These are phyloP conservation scores for Entophlyctis luteolus DNA, from an alignment of 192 early-diverging fungal species.

Conservation along the genomic window DNA sequence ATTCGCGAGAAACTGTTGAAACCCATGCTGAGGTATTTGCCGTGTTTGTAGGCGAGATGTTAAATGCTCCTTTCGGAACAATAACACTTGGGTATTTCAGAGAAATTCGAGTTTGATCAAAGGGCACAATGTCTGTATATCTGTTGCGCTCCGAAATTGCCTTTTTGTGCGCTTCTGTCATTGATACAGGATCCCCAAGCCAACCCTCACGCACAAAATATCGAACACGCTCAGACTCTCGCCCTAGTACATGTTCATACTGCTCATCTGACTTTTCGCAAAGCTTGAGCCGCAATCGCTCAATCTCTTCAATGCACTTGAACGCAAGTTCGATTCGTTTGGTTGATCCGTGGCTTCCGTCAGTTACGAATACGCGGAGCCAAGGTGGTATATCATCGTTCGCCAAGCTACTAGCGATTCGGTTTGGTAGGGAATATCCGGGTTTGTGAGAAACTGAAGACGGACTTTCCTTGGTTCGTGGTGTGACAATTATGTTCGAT, in stretches of 20 bases:
- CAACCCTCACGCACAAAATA: too few relatives aligned
- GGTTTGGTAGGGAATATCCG: background rate
- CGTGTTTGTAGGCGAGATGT: background rate
- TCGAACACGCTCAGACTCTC: too few relatives aligned
- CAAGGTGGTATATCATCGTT: slow-evolving; percentile 19
- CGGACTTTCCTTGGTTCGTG: too few relatives aligned
- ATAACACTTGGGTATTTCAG: slow-evolving; percentile 23
- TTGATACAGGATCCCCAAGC: too few relatives aligned
- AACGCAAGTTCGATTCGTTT: slow-evolving; percentile 2
- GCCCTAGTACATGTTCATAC: too few relatives aligned
- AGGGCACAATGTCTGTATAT: slow-evolving; percentile 53
- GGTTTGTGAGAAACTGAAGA: too few relatives aligned
- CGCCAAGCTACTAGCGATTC: background rate
- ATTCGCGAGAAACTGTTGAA: too few relatives aligned
- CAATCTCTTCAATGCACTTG: slow-evolving; percentile 7
- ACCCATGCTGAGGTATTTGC: background rate
- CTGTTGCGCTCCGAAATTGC: slow-evolving; percentile 28
- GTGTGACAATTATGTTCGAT: too few relatives aligned
- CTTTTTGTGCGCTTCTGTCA: background rate
- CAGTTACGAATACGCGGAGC: background rate
- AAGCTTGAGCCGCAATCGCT: background rate
- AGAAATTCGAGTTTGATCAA: slow-evolving; percentile 41
- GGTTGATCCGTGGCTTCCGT: background rate
- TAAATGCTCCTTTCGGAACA: background rate
- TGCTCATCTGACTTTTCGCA: too few relatives aligned